Evolutionary conservation across 768 basidiomycete species (phyloP).

Genomic region (Boletus reticuloceps): DNA sequence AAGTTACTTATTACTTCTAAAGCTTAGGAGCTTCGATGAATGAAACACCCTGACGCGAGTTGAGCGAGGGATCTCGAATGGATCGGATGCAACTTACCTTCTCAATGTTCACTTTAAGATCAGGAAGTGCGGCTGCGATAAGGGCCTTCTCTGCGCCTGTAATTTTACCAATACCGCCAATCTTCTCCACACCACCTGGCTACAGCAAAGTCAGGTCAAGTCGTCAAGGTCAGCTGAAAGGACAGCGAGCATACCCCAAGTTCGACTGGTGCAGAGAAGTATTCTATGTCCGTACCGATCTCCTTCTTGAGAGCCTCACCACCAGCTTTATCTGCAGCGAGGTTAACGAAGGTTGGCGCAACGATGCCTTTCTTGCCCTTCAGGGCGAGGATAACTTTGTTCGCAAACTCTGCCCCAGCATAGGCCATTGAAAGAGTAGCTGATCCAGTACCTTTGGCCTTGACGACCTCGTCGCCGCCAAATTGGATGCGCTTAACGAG

Average conservation of each 20-base stretch:
- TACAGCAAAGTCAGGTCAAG: constrained; percentile 29
- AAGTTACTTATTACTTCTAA: constrained; percentile 11
- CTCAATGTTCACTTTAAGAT: constrained; percentile 70
- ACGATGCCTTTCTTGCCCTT: constrained; percentile 88
- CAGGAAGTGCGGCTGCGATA: constrained; percentile 76
- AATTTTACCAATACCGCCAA: constrained; percentile 75
- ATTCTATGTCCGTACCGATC: constrained; percentile 73
- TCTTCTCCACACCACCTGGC: constrained; percentile 80
- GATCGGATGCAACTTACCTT: constrained; percentile 45
- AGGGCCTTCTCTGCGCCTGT: constrained; percentile 72
- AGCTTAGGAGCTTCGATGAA: constrained; percentile 30
- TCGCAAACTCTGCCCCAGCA: constrained; percentile 88
- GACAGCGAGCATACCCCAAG: constrained; percentile 61
- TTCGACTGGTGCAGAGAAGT: constrained; percentile 87
- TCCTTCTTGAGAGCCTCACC: constrained; percentile 75
- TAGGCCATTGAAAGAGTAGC: constrained; percentile 98
- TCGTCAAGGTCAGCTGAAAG: neutral
- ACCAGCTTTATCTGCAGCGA: constrained; percentile 66
- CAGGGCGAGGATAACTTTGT: constrained; percentile 77
- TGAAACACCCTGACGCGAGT: constrained; percentile 19
- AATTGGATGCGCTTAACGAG: constrained; percentile 89
- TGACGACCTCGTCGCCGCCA: constrained; percentile 97
- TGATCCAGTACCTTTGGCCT: constrained; percentile 91
- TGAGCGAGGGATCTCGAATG: neutral
- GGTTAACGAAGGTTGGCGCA: constrained; percentile 82